Evolutionary conservation across 208 protist species (phyloP), one percentile per base, ranked within the genome.

Genomic region (Leishmania aethiopica): DNA sequence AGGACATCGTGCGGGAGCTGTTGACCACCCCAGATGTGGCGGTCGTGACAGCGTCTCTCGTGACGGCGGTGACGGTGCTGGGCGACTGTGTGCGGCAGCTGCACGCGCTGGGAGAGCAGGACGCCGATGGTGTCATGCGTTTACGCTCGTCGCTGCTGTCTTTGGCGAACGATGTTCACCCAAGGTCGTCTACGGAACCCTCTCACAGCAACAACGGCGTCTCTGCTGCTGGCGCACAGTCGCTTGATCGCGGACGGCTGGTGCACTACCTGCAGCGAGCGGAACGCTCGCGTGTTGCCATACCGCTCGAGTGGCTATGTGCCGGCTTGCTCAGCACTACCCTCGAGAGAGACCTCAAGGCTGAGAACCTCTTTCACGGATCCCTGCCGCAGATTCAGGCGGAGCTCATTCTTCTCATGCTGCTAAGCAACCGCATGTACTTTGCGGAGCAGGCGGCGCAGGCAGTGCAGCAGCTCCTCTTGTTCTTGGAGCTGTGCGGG

Each of bases 361-460:
- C 78, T 37, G 78, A 91, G 53, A 98, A 98, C 84, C 90, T 88
- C 10, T 95, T 92, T 83, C 87, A 96, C 70, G 80, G 87, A 32
- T 84, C 71, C 37, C 77, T 83, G 32, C 49, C 57, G 10, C 81
- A 64, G 42, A 66, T 95, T 59, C 77, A 85, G 45, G 80, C 85
- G 40, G 85, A 89, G 62, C 77, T 95, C 47, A 80, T 91, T 17
- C 62, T 90, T n/a, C 83, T 94, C 53, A 92, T 97, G 89, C 79
- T 96, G 76, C 82, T 92, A 28, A 88, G 93, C 62, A 93, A 88
- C 77, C 90, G 94, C 25, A 80, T 75, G 80, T 82, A 91, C 82
- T 91, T 95, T 70, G 87, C 88, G 3, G 84, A 92, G 82, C 92
- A 95, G 75, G 84, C 82, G 28, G 84, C 83, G 15, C 84, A 86